Evolutionary conservation across 306 rosid species (phyloP).

Genomic region (Biancaea sappan): DNA sequence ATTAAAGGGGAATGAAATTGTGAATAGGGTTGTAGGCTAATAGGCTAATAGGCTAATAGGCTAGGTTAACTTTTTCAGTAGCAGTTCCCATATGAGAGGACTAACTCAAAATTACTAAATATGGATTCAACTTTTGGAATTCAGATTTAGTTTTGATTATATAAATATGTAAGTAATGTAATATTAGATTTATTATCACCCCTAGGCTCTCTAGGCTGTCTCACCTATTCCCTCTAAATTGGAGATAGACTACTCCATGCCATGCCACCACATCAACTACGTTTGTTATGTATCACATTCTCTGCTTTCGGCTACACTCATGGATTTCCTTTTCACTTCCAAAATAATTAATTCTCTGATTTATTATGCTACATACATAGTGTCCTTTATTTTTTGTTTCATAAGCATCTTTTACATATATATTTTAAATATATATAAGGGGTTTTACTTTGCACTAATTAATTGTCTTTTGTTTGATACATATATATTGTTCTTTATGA

Average conservation of each 20-base stretch:
- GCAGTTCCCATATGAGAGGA: slow-evolving; percentile 53
- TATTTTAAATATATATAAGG: too few species aligned
- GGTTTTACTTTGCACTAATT: too few species aligned
- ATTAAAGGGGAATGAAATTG: background rate
- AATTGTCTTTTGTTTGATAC: too few species aligned
- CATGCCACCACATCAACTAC: too few species aligned
- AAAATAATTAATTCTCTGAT: background rate
- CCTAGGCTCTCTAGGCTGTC: too few species aligned
- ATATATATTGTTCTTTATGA: too few species aligned
- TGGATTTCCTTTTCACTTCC: slow-evolving; percentile 1
- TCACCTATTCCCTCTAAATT: slow-evolving; percentile 34
- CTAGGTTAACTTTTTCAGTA: slow-evolving; percentile 34
- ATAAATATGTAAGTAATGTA: too few species aligned
- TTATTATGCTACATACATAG: too few species aligned
- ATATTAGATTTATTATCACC: too few species aligned
- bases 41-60: slow-evolving; percentile 30
- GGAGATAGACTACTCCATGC: slow-evolving; percentile 39
- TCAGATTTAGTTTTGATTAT: too few species aligned
- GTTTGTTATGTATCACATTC: too few species aligned
- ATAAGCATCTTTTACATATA: background rate
- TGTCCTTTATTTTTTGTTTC: background rate
- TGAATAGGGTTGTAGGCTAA: background rate
- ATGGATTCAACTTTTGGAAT: slow-evolving; percentile 39
- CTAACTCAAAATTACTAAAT: slow-evolving; percentile 40
- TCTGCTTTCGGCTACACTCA: slow-evolving; percentile 44